These are phyloP conservation scores for Cercospora beticola DNA, from an alignment of 2,329 filamentous ascomycete genomes.

Conservation along the genomic window DNA sequence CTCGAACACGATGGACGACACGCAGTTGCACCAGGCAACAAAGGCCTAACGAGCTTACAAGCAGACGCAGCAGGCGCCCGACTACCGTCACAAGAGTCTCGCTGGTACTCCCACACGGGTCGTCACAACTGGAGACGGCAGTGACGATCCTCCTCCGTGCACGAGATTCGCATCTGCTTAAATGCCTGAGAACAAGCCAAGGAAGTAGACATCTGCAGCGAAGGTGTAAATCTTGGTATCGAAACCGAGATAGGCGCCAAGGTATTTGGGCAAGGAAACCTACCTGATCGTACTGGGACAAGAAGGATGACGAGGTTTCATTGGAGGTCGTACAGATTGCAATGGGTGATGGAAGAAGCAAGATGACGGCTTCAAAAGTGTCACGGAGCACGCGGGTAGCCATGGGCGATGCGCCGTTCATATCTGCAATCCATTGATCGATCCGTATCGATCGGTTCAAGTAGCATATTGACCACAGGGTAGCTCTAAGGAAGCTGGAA, in stretches of 20 bases:
- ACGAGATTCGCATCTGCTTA: slow-evolving; percentile 10
- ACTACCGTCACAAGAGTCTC: background rate
- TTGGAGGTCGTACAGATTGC: slow-evolving; percentile 19
- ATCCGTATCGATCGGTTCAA: background rate
- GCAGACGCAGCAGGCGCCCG: slow-evolving; percentile 9
- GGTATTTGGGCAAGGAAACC: slow-evolving; percentile 7
- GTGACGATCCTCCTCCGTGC: background rate
- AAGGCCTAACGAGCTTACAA: background rate
- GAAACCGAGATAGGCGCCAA: slow-evolving; percentile 23
- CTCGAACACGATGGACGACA: background rate
- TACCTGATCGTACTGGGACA: slow-evolving; percentile 12
- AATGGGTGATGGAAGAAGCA: slow-evolving; percentile 20
- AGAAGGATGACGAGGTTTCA: slow-evolving; percentile 15
- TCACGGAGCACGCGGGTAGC: background rate
- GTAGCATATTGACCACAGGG: background rate
- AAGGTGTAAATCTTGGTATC: slow-evolving; percentile 21
- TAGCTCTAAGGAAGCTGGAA: background rate
- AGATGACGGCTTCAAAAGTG: background rate
- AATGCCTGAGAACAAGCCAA: slow-evolving; percentile 18
- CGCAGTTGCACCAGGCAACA: background rate
- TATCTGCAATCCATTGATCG: background rate
- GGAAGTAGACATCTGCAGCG: slow-evolving; percentile 12
- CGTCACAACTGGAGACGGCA: slow-evolving; percentile 6
- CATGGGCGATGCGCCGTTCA: background rate
- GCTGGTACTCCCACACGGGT: slow-evolving; percentile 15